phyloP scores from a whole-genome alignment of 78 protist genomes.

The Guillardia theta region DNA sequence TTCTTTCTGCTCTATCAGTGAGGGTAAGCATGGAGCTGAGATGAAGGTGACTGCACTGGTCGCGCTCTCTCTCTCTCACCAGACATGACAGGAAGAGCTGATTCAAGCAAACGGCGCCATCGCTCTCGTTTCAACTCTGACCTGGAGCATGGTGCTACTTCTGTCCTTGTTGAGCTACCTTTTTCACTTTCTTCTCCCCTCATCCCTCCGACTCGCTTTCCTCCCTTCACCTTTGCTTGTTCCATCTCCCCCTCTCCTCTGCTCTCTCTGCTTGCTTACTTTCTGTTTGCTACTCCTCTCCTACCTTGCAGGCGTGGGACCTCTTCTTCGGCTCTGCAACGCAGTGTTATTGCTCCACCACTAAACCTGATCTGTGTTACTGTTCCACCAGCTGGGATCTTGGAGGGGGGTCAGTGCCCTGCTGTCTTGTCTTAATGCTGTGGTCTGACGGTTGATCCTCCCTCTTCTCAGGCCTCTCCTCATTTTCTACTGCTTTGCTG shows the following conservation, averaged over 20 bases:
- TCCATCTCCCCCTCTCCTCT: too few species aligned
- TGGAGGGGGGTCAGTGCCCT: not conserved
- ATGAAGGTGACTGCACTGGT: too few species aligned
- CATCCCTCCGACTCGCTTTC: too few species aligned
- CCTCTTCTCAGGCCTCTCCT: too few species aligned
- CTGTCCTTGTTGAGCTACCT: too few species aligned
- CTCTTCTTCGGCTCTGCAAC: not conserved
- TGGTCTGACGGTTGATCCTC: not conserved
- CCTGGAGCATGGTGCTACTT: not conserved
- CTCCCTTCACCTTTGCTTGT: too few species aligned
- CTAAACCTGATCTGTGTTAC: not conserved
- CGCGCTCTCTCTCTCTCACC: too few species aligned
- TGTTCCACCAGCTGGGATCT: not conserved
- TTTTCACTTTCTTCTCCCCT: too few species aligned
- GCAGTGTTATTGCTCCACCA: not conserved
- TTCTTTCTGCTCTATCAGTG: too few species aligned
- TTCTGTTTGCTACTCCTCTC: too few species aligned
- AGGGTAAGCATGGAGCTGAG: too few species aligned
- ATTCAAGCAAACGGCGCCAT: not conserved
- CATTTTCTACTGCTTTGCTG: not conserved
- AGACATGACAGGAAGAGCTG: not conserved
- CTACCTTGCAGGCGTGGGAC: not conserved
- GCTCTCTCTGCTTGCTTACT: too few species aligned
- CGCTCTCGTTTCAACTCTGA: not conserved
- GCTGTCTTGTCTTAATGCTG: not conserved